These are phyloP conservation scores for Starmerella geochares DNA, from an alignment of 805 yeast species.

Conservation along the genomic window DNA sequence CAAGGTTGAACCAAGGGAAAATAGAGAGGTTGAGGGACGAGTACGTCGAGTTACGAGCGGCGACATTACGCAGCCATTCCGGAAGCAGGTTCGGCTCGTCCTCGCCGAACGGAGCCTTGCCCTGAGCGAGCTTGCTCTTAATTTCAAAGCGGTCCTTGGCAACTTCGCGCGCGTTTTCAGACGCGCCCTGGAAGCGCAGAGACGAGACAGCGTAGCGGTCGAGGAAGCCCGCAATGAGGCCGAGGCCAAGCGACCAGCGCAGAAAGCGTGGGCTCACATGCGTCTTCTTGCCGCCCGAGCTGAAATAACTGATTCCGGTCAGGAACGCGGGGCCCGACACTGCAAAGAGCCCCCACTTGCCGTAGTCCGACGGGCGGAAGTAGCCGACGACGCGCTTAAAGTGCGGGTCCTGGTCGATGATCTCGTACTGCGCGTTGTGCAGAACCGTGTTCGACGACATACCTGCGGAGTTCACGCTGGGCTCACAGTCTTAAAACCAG, in stretches of 20 bases:
- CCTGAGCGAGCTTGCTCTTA: constrained; percentile 53
- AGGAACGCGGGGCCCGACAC: constrained; percentile 43
- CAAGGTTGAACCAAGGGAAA: constrained; percentile 76
- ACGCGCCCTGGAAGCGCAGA: constrained; percentile 66
- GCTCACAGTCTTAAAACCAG: neutral
- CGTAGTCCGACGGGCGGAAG: constrained; percentile 59
- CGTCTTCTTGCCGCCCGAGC: constrained; percentile 40
- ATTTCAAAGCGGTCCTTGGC: constrained; percentile 62
- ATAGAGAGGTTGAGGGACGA: constrained; percentile 50
- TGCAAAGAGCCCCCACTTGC: constrained; percentile 40
- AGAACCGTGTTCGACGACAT: constrained; percentile 24
- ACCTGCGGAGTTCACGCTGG: constrained; percentile 4
- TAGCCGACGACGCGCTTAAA: constrained; percentile 61
- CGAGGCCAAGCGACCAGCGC: constrained; percentile 53
- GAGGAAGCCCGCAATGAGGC: constrained; percentile 63
- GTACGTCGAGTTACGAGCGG: constrained; percentile 68
- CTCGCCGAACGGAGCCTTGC: constrained; percentile 56
- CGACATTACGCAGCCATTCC: constrained; percentile 60
- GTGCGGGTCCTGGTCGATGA: constrained; percentile 71
- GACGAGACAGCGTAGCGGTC: constrained; percentile 57
- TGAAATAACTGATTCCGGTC: constrained; percentile 38
- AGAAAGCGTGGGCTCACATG: constrained; percentile 48
- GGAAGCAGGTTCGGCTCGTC: constrained; percentile 44
- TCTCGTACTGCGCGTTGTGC: constrained; percentile 32
- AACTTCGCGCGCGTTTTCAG: constrained; percentile 65